Evolutionary conservation across 2,329 filamentous ascomycete species (phyloP).

Genomic region (Trichoderma citrinoviride): DNA sequence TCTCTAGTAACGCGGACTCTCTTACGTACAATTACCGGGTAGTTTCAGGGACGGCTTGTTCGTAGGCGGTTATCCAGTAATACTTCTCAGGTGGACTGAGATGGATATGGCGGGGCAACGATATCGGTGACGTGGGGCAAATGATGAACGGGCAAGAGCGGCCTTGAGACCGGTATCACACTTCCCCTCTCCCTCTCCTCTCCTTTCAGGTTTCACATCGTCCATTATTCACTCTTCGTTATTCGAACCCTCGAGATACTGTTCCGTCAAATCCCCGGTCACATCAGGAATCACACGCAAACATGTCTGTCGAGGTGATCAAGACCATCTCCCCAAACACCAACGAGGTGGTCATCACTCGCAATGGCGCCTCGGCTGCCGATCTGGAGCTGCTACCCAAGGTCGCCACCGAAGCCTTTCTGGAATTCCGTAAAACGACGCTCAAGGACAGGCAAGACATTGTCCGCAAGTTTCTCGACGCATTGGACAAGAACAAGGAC

Average conservation of each 20-base stretch:
- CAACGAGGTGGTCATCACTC: slow-evolving; percentile 77
- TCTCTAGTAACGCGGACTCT: neutral
- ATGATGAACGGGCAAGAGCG: slow-evolving; percentile 10
- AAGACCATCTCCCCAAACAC: slow-evolving; percentile 88
- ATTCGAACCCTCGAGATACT: neutral
- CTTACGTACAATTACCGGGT: neutral
- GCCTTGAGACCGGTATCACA: neutral
- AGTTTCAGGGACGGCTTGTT: neutral
- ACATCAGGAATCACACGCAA: neutral
- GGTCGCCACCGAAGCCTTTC: slow-evolving; percentile 71
- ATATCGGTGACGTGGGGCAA: slow-evolving; percentile 22
- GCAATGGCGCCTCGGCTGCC: slow-evolving; percentile 67
- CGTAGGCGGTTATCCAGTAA: neutral
- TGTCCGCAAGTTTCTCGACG: slow-evolving; percentile 72
- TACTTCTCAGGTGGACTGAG: neutral
- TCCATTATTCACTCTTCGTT: neutral
- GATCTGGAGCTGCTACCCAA: slow-evolving; percentile 72
- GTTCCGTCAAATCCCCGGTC: neutral
- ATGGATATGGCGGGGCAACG: slow-evolving; percentile 17
- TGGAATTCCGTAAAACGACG: slow-evolving; percentile 70
- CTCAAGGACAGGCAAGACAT: slow-evolving; percentile 76
- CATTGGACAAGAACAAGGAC: slow-evolving; percentile 70
- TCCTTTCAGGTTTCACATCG: neutral
- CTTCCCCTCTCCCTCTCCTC: slow-evolving; percentile 16
- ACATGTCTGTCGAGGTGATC: slow-evolving; percentile 63